phyloP scores from a whole-genome alignment of 768 basidiomycete genomes.

The Amanita rimosa region DNA sequence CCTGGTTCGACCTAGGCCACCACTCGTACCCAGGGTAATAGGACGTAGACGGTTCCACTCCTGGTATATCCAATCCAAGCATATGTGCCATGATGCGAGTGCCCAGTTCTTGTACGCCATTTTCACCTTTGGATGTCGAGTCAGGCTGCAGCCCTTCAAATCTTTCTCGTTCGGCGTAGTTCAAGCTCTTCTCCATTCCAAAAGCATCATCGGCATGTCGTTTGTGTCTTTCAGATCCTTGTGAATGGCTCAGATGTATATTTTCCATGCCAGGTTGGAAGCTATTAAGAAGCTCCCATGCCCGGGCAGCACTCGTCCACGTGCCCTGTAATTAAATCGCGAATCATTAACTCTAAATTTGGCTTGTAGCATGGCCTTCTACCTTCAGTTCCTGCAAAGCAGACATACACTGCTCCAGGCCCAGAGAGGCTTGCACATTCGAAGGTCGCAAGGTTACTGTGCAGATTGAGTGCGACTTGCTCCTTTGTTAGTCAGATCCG shows the following conservation, averaged over 20 bases:
- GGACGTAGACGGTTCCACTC: conserved; percentile 48
- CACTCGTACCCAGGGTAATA: conserved; percentile 51
- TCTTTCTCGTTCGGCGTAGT: conserved; percentile 30
- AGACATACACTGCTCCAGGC: conserved; percentile 51
- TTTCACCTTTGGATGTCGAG: conserved; percentile 17
- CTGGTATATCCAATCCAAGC: conserved; percentile 56
- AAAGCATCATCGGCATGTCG: conserved; percentile 54
- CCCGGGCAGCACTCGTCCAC: conserved; percentile 63
- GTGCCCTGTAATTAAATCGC: conserved; percentile 29
- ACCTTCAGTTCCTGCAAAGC: conserved; percentile 64
- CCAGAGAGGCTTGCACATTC: conserved; percentile 57
- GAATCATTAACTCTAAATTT: conserved; percentile 7
- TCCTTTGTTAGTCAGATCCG: not conserved
- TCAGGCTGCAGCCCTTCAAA: conserved; percentile 17
- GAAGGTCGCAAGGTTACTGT: conserved; percentile 63
- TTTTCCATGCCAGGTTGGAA: conserved; percentile 44
- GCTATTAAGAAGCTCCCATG: conserved; percentile 57
- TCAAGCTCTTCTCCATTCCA: conserved; percentile 38
- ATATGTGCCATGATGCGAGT: conserved; percentile 64
- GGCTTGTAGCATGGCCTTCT: conserved; percentile 9
- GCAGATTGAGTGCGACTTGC: conserved; percentile 9
- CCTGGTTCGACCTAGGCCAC: conserved; percentile 42
- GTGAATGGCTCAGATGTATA: conserved; percentile 22
- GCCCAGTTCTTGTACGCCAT: conserved; percentile 52
- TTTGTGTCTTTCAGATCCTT: conserved; percentile 35